Conservation (phyloP, 2,329 filamentous ascomycete species). For the Aspergillus floridensis region DNA sequence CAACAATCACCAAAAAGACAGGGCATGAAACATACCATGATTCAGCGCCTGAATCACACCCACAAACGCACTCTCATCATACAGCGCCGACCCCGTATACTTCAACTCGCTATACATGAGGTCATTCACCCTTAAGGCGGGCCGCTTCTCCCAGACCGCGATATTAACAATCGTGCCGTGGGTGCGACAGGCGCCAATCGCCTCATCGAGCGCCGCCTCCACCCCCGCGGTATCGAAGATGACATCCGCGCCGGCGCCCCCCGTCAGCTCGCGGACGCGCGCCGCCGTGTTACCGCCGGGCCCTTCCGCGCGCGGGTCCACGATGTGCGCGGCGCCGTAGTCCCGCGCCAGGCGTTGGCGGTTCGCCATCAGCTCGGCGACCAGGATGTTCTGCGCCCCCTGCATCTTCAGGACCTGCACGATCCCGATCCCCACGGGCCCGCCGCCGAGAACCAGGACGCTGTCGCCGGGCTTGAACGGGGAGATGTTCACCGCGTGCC, state of each 20-base stretch:
- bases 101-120: conserved; percentile 54
- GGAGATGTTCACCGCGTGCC: conserved; percentile 59
- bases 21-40: conserved; percentile 12
- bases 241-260: conserved; percentile 52
- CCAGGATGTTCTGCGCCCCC: conserved; percentile 55
- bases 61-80: conserved; percentile 54
- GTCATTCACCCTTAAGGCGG: conserved; percentile 55
- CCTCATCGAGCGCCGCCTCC: conserved; percentile 48
- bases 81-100: conserved; percentile 50
- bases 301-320: conserved; percentile 49
- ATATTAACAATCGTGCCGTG: conserved; percentile 62
- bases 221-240: conserved; percentile 64
- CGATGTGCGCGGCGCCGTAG: conserved; percentile 56
- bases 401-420: conserved; percentile 58
- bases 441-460: conserved; percentile 59
- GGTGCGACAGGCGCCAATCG: conserved; percentile 50
- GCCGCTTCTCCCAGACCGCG: conserved; percentile 61
- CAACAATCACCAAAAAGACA: neutral
- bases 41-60: conserved; percentile 55
- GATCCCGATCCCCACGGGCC: conserved; percentile 61
- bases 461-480: conserved; percentile 47
- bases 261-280: conserved; percentile 48
- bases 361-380: conserved; percentile 54
- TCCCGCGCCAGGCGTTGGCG: conserved; percentile 52
- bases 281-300: conserved; percentile 40